Evolutionary conservation across 1,139 yeast species (phyloP), one percentile per base, ranked within the genome.

Genomic region (Yarrowia galli): DNA sequence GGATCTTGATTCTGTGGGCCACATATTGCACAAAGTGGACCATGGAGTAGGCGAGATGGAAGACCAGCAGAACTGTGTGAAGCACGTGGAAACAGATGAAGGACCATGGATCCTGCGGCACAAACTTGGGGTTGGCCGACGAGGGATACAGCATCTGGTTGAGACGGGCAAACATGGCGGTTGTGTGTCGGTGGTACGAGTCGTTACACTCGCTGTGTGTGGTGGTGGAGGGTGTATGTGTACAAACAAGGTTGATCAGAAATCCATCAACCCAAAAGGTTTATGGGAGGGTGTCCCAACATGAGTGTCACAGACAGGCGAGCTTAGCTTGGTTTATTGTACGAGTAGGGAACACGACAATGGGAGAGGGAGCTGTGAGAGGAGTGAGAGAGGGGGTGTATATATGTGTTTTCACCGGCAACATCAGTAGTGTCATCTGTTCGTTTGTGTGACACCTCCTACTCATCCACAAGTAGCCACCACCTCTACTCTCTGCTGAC

Each of bases 1-100:
- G 85, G 71, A 91, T 82, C 72, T 84, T 81, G 67, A 84, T 74
- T 70, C 84, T 83, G 73, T 89, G 86, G 76, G 84, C 85, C 38
- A 69, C 60, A 35, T 69, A 70, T n/a, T 67, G 45, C 43, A 69
- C 46, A 38, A 68, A 61, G 32, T 67, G 71, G 51, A 63, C 67
- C 20, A 68, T 42, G 36, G 74, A 72, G 65, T 70, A 67, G 25
- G 70, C 43, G 15, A 68, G 65, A 67, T 75, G 75, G 48, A 68
- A 58, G 9, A 69, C 42, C 54, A 70, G 73, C 68, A 74, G 71
- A 25, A 71, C 66, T 4, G 67, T 54, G 46, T 67, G 70, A 8
- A 68, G 58, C 15, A 70, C 49, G 65, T 70, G 70, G 60, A 68
- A 68, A 15, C 46, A 18, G 36, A 65, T 45, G 48, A 65, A 61